Conservation (phyloP, 129 eudicot genomes). For the Chrysanthemum makinoi region DNA sequence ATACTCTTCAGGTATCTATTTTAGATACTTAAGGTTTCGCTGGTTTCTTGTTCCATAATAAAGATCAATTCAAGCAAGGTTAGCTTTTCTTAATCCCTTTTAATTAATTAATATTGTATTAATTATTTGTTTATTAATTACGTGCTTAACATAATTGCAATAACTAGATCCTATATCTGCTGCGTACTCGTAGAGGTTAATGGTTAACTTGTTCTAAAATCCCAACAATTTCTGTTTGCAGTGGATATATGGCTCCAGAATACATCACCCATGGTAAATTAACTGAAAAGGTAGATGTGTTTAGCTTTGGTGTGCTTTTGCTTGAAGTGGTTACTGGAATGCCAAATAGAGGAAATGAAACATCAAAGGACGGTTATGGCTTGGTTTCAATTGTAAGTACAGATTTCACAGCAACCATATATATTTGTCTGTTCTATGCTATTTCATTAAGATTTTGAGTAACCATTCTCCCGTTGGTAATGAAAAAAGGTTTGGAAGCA, state of each 20-base stretch:
- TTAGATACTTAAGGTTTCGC: no score
- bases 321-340: constrained; percentile 74
- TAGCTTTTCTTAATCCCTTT: no score
- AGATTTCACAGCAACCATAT: not conserved
- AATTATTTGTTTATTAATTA: no score
- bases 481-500: constrained; percentile 60
- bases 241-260: constrained; percentile 85
- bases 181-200: no score
- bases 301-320: constrained; percentile 70
- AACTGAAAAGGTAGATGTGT: constrained; percentile 75
- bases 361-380: constrained; percentile 43
- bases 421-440: no score
- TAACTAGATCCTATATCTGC: no score
- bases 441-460: not conserved
- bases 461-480: not conserved
- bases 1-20: no score
- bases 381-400: constrained; percentile 51
- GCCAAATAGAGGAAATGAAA: constrained; percentile 52
- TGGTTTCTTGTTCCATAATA: no score
- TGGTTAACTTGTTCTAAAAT: no score
- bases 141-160: no score
- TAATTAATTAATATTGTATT: no score
- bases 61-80: no score
- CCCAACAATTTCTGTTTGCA: constrained; percentile 17
- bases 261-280: constrained; percentile 62